These are phyloP conservation scores for Podospora pseudocomata DNA, from an alignment of 495 filamentous ascomycete genomes.

Conservation along the genomic window DNA sequence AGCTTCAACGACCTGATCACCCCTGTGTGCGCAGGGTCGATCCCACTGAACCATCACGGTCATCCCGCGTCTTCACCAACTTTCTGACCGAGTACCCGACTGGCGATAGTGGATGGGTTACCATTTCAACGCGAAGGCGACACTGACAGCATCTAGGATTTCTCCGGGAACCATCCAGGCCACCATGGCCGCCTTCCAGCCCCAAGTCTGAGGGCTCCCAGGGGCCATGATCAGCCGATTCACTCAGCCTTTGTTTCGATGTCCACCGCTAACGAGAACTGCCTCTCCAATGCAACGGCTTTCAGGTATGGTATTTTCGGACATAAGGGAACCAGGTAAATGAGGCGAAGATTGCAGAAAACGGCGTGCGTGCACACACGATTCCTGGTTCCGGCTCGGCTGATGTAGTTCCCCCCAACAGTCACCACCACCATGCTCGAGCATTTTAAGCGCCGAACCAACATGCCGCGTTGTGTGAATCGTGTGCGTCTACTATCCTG, in stretches of 20 bases:
- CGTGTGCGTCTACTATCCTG: neutral
- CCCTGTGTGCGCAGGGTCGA: neutral
- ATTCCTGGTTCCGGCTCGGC: neutral
- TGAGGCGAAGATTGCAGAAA: neutral
- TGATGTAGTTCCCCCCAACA: neutral
- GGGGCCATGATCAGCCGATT: neutral
- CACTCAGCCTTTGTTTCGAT: too few species aligned
- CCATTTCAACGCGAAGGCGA: too few species aligned
- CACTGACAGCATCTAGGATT: neutral
- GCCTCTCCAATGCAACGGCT: neutral
- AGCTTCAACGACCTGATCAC: neutral
- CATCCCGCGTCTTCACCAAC: neutral
- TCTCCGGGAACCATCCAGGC: neutral
- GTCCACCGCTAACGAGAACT: too few species aligned
- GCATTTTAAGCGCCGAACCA: neutral
- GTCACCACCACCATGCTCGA: neutral
- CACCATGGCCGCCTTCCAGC: neutral
- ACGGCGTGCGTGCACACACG: neutral
- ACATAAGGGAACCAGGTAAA: neutral
- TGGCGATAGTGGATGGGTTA: neutral
- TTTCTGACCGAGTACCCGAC: neutral
- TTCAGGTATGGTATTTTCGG: neutral
- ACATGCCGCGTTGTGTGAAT: neutral
- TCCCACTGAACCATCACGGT: neutral
- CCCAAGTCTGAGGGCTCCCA: neutral